These are phyloP conservation scores for Clarireedia paspali DNA, from an alignment of 2,329 filamentous ascomycete species.

Conservation along the genomic window DNA sequence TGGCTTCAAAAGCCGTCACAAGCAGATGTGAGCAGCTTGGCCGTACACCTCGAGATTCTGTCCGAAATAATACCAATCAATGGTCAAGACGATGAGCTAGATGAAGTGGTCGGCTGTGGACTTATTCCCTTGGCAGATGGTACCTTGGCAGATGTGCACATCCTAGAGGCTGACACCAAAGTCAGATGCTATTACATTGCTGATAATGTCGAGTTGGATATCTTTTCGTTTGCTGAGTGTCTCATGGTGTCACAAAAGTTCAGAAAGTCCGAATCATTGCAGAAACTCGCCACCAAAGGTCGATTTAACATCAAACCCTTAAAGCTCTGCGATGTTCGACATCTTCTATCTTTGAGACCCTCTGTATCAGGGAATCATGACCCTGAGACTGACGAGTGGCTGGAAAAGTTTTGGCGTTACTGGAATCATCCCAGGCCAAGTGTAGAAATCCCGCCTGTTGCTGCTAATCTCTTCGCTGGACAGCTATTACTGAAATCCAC, in stretches of 20 bases:
- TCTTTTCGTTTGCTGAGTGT: slow-evolving; percentile 22
- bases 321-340: slow-evolving; percentile 12
- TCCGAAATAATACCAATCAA: slow-evolving; percentile 6
- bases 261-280: not conserved
- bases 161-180: not conserved
- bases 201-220: slow-evolving; percentile 11
- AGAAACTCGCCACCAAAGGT: not conserved
- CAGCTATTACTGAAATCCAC: slow-evolving; percentile 9
- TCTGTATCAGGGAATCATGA: not conserved
- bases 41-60: slow-evolving; percentile 10
- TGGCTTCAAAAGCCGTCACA: not conserved
- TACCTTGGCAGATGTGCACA: slow-evolving; percentile 14
- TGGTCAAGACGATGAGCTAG: not conserved
- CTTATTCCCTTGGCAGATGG: slow-evolving; percentile 23
- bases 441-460: not conserved
- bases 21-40: slow-evolving; percentile 4
- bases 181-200: slow-evolving; percentile 12
- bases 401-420: slow-evolving; percentile 18
- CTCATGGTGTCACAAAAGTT: slow-evolving; percentile 9
- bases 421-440: slow-evolving; percentile 13
- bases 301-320: slow-evolving; percentile 22
- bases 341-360: slow-evolving; percentile 12
- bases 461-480: not conserved
- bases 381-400: slow-evolving; percentile 14
- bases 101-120: slow-evolving; percentile 21